phyloP scores from a whole-genome alignment of 208 protist genomes.

The Trypanosoma brucei region DNA sequence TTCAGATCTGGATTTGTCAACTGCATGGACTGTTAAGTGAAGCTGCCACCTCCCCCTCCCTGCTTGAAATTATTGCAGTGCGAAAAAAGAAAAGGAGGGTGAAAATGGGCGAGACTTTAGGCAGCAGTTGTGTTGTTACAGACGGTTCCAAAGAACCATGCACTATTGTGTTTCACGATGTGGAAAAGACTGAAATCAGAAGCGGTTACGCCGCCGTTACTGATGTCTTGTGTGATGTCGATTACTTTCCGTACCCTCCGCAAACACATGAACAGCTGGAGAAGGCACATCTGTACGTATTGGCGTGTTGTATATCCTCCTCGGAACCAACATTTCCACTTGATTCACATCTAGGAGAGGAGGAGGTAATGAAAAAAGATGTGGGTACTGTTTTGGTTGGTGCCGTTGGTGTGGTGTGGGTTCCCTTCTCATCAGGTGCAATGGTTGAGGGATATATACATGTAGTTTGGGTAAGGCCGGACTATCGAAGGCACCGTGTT shows the following conservation, averaged over 20 bases:
- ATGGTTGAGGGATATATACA: constrained; percentile 75
- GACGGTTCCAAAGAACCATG: background rate
- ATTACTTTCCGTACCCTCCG: constrained; percentile 54
- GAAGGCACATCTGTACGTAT: constrained; percentile 44
- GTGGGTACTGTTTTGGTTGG: constrained; percentile 16
- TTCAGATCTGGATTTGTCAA: no score
- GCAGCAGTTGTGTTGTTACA: background rate
- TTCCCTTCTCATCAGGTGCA: constrained; percentile 31
- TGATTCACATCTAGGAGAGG: background rate
- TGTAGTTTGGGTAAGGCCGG: constrained; percentile 40
- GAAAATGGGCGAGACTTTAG: no score
- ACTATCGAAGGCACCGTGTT: constrained; percentile 32
- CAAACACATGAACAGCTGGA: constrained; percentile 44
- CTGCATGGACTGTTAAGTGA: no score
- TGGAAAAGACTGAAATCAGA: constrained; percentile 4
- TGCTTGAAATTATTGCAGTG: no score
- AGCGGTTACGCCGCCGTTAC: background rate
- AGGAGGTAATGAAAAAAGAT: background rate
- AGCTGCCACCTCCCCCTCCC: no score
- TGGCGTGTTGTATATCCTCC: constrained; percentile 18
- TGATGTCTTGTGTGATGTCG: constrained; percentile 4
- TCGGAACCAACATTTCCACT: background rate
- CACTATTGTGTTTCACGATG: constrained; percentile 4
- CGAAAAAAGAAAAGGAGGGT: no score
- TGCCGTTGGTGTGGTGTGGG: constrained; percentile 68